Evolutionary conservation across 306 rosid genomes (phyloP).

Genomic region (Lupinus albus): DNA sequence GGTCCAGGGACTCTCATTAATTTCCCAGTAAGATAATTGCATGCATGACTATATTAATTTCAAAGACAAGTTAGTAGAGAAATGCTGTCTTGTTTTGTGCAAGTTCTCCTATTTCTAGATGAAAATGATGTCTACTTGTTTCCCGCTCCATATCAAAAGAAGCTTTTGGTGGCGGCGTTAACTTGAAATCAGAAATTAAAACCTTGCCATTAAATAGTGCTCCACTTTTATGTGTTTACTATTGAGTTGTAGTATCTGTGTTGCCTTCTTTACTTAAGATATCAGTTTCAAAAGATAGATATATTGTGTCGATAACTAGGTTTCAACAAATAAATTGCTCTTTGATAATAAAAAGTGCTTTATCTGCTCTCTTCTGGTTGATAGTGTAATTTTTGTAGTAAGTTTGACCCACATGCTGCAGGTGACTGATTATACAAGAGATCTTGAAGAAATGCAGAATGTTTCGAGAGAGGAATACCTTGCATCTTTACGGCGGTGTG

Average conservation of each 20-base stretch:
- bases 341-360: conserved; percentile 14
- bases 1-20: conserved; percentile 98
- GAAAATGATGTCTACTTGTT: conserved; percentile 14
- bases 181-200: no score
- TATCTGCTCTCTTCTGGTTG: conserved; percentile 5
- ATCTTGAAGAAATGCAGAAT: conserved; percentile 98
- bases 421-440: conserved; percentile 96
- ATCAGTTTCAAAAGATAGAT: conserved; percentile 6
- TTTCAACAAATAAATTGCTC: neutral
- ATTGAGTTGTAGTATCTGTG: neutral
- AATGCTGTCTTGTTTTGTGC: conserved; percentile 1
- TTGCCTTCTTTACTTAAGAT: conserved; percentile 23
- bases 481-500: conserved; percentile 88
- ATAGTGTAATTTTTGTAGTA: conserved; percentile 23
- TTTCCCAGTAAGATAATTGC: conserved; percentile 74
- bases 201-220: no score
- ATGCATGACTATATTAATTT: conserved; percentile 1
- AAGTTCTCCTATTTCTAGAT: conserved; percentile 6
- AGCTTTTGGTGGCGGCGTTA: neutral
- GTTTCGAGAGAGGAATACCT: conserved; percentile 95
- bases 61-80: neutral
- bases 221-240: conserved; percentile 13
- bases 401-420: conserved; percentile 48
- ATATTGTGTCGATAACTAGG: conserved; percentile 22
- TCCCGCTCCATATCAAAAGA: conserved; percentile 10